Evolutionary conservation across 1,284 basidiomycete genomes (phyloP), one percentile per base, ranked within the genome.

Genomic region (Tetrapyrgos nigripes): DNA sequence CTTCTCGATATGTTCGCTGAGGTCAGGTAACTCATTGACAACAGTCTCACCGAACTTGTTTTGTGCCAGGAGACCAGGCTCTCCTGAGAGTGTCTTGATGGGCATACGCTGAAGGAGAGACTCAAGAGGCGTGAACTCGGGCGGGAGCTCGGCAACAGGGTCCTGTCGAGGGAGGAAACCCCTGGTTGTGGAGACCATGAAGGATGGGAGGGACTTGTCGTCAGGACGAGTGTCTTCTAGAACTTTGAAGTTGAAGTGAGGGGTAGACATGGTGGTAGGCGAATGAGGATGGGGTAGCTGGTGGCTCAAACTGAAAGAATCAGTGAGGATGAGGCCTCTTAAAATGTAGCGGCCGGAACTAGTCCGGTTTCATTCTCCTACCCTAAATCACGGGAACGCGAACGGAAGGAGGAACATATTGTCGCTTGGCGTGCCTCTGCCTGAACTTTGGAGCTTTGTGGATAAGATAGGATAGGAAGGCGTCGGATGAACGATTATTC

Each of bases 71-170:
- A 68, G 61, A 24, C 67, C 67, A 19, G 62, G 64, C 13, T 61
- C 52, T 27, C 67, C 67, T 14, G 33, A 14, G 13, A 61, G 53
- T 23, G 50, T 62, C 52, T 65, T 63, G 55, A 71, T 66, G 28
- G 70, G 66, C 66, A 70, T 69, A 27, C 69, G 64, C 23, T 60
- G 26, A 19, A 71, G 63, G 33, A 71, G 54, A 11, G 61, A 67
- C 55, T 71, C 68, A 37, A 71, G 62, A 4, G 58, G 21, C 21
- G 55, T 53, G 49, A 71, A 71, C 29, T 61, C 65, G 13, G 61
- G 19, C 4, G 68, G 68, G 2, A 71, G 64, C 28, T 53, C 24
- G 13, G 53, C 55, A 31, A 69, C 55, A 6, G 68, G 70, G 54
- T 71, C 68, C 24, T 61, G 48, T 19, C 63, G 60, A 2, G 67